Percentiles rank a stretch among this genome's conserved stretches.
Evolutionary conservation across 2,329 filamentous ascomycete genomes (phyloP).

Genomic region (Pseudogymnoascus sp.): DNA sequence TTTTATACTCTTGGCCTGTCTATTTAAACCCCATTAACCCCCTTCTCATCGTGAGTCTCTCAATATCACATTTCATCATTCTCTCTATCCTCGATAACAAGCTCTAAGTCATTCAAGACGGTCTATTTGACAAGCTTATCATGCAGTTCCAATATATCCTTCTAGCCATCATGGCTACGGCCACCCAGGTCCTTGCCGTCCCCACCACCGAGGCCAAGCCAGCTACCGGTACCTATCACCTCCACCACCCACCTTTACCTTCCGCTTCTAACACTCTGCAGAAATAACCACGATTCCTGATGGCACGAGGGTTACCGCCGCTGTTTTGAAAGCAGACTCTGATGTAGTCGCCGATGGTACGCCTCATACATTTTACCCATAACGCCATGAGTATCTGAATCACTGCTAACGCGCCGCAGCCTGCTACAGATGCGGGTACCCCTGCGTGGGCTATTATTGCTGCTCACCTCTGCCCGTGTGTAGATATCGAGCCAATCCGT

Average conservation of each 20-base stretch:
- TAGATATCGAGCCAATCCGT: not conserved
- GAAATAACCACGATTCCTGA: not conserved
- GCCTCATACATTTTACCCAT: not conserved
- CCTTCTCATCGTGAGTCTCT: not conserved
- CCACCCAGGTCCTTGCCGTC: not conserved
- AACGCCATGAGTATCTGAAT: not conserved
- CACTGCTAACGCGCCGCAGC: not conserved
- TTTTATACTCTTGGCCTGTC: not conserved
- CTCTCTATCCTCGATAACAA: not conserved
- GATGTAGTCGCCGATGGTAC: not conserved
- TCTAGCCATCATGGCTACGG: not conserved
- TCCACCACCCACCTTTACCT: not conserved
- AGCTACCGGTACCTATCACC: not conserved
- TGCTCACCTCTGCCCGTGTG: not conserved
- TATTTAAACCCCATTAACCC: not conserved
- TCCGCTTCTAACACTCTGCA: not conserved
- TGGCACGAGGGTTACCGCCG: not conserved
- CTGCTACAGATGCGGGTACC: not conserved
- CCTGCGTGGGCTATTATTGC: not conserved
- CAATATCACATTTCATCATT: not conserved
- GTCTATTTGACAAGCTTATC: not conserved
- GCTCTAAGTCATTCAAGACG: not conserved
- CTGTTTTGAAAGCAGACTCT: not conserved
- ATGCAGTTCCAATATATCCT: not conserved
- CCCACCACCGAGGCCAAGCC: not conserved